Evolutionary conservation across 2,329 filamentous ascomycete genomes (phyloP).

Genomic region (Penicillium sp.): DNA sequence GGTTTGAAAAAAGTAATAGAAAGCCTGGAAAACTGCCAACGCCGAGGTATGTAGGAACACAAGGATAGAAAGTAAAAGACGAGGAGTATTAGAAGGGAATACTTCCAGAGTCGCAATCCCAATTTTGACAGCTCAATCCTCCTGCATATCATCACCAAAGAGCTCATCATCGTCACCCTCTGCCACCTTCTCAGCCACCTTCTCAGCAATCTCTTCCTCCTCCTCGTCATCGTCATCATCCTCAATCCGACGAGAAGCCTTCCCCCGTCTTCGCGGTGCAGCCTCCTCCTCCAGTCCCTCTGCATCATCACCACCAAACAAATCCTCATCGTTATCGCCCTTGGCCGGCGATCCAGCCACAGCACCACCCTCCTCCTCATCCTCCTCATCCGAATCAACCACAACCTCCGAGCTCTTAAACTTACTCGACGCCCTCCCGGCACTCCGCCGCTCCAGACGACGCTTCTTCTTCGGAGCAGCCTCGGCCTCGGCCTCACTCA

Average conservation of each 20-base stretch:
- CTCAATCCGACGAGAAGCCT: constrained; percentile 36
- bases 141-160: constrained; percentile 2
- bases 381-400: constrained; percentile 66
- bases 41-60: constrained; percentile 3
- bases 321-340: constrained; percentile 29
- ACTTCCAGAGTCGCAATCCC: not conserved
- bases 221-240: constrained; percentile 48
- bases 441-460: constrained; percentile 58
- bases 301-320: constrained; percentile 34
- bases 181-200: constrained; percentile 20
- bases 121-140: not conserved
- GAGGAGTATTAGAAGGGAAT: not conserved
- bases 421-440: constrained; percentile 55
- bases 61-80: not conserved
- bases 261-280: constrained; percentile 37
- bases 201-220: constrained; percentile 40
- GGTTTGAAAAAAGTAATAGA: not conserved
- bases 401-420: constrained; percentile 87
- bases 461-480: constrained; percentile 59
- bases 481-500: constrained; percentile 40
- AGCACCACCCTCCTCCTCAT: constrained; percentile 45
- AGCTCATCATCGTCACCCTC: constrained; percentile 31
- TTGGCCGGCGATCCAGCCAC: constrained; percentile 17
- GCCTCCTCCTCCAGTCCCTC: constrained; percentile 50
- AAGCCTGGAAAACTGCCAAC: not conserved